phyloP scores from a whole-genome alignment of 139 green algal genomes.

The Bryopsis sp. region DNA sequence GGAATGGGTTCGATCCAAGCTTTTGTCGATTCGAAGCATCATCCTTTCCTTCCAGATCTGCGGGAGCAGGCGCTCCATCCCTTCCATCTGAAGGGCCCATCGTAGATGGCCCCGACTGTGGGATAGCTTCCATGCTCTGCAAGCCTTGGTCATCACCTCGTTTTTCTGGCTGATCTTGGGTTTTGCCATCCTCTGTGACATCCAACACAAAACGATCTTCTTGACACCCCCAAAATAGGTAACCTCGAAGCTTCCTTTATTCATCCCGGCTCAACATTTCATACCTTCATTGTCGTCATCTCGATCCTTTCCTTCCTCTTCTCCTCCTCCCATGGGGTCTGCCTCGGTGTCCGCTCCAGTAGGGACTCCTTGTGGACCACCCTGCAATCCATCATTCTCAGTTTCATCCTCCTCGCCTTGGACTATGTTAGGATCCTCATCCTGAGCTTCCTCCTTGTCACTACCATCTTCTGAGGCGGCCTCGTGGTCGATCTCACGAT shows the following conservation, averaged over 20 bases:
- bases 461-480: not conserved
- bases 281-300: no score
- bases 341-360: no score
- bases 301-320: not conserved
- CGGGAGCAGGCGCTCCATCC: slow-evolving; percentile 6
- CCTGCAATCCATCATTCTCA: not conserved
- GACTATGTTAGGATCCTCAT: no score
- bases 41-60: not conserved
- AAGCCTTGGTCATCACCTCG: not conserved
- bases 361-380: slow-evolving; percentile 1
- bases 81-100: not conserved
- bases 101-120: not conserved
- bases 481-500: slow-evolving; percentile 9
- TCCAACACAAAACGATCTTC: no score
- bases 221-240: no score
- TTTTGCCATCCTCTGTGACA: no score
- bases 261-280: no score
- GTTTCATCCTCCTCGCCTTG: slow-evolving; percentile 16
- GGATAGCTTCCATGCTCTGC: not conserved
- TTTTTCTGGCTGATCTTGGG: no score
- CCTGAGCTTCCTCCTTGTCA: slow-evolving; percentile 16
- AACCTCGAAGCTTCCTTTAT: no score
- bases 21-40: slow-evolving; percentile 14
- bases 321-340: not conserved
- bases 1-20: slow-evolving; percentile 61